Evolutionary conservation across 352 stramenopile species (phyloP).

Genomic region (Globisporangium cystogenes): DNA sequence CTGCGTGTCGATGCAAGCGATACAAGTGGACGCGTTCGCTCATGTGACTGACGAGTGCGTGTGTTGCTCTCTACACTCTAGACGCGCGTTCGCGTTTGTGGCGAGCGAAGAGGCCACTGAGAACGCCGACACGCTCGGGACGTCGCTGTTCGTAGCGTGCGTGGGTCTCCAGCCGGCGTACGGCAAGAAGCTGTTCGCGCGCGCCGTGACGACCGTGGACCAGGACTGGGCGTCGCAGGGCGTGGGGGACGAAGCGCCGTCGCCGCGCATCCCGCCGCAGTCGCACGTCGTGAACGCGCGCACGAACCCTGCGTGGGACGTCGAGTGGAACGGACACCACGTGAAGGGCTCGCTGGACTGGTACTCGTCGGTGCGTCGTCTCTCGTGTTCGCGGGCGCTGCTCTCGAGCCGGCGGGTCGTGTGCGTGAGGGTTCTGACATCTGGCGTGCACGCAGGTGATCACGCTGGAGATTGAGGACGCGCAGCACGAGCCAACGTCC

Average conservation of each 20-base stretch:
- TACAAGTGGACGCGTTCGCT: background rate
- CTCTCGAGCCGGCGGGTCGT: background rate
- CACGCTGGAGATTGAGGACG: conserved; percentile 17
- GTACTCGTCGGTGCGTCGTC: conserved; percentile 49
- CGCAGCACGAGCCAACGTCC: background rate
- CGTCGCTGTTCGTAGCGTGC: conserved; percentile 67
- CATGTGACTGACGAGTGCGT: background rate
- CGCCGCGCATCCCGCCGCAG: conserved; percentile 63
- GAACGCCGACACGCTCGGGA: conserved; percentile 45
- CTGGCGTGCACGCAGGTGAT: conserved; percentile 23
- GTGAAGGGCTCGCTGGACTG: conserved; percentile 56
- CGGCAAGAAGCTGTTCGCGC: conserved; percentile 46
- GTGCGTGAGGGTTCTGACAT: background rate
- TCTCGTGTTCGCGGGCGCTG: too few species aligned
- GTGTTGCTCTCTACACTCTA: conserved; percentile 9
- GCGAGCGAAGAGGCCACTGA: conserved; percentile 20
- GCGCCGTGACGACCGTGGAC: conserved; percentile 63
- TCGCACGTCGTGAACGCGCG: conserved; percentile 81
- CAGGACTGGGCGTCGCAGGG: conserved; percentile 72
- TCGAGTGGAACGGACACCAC: conserved; percentile 61
- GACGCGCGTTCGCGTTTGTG: conserved; percentile 57
- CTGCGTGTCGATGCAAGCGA: background rate
- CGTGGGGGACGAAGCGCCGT: conserved; percentile 36
- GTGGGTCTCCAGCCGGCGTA: conserved; percentile 29
- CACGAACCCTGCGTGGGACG: conserved; percentile 58